Percentiles rank a stretch among this genome's conserved stretches.
Conservation (phyloP, 1,284 basidiomycete species). For the Thecaphora frezii region DNA sequence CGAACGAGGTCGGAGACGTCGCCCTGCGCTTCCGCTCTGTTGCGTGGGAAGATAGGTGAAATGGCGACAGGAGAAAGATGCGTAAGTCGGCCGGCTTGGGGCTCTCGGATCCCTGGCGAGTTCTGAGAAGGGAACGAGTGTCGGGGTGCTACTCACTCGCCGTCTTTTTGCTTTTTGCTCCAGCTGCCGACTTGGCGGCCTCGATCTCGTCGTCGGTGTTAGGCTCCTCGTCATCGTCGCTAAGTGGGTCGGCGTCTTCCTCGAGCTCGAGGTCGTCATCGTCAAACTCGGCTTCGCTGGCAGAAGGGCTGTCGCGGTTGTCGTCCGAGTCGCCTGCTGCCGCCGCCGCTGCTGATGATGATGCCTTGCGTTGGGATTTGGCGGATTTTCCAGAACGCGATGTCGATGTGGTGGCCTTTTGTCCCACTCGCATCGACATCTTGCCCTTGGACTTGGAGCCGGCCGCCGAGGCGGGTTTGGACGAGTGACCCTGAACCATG, state of each 20-base stretch:
- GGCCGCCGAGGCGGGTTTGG: not conserved
- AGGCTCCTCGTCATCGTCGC: constrained; percentile 24
- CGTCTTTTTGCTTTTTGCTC: constrained; percentile 47
- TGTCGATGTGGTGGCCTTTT: not conserved
- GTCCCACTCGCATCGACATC: not conserved
- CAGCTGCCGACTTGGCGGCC: constrained; percentile 20
- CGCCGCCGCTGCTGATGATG: too few species aligned
- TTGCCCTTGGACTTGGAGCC: constrained; percentile 1
- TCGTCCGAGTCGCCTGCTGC: not conserved
- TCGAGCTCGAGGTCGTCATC: constrained; percentile 25
- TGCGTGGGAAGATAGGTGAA: not conserved
- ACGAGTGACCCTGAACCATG: not conserved
- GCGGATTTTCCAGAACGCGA: not conserved
- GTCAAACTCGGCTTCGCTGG: constrained; percentile 8
- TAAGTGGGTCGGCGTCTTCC: constrained; percentile 11
- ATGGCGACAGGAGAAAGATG: not conserved
- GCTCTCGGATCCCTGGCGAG: too few species aligned
- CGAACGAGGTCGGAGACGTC: constrained; percentile 51
- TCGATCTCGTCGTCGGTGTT: constrained; percentile 50
- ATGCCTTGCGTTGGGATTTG: not conserved
- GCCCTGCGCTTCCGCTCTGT: constrained; percentile 52
- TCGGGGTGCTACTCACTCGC: constrained; percentile 25
- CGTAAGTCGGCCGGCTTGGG: too few species aligned
- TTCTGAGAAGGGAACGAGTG: too few species aligned
- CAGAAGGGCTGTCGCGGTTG: constrained; percentile 11